phyloP scores from a whole-genome alignment of 2,329 filamentous ascomycete genomes.

The Sporothrix dimorphospora region DNA sequence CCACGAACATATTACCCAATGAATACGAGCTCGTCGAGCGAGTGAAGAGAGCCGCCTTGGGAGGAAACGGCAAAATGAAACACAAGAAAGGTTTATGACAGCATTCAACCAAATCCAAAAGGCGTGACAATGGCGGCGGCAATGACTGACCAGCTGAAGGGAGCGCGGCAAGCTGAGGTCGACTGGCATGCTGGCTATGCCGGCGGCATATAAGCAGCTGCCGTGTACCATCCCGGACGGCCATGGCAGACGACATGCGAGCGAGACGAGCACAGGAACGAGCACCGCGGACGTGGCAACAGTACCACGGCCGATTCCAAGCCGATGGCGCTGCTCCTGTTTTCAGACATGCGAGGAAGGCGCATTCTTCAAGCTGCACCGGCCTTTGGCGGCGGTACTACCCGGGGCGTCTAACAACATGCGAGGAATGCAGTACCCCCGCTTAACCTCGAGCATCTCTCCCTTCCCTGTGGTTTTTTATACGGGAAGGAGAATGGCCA shows the following conservation, averaged over 20 bases:
- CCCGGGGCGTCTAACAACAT: neutral
- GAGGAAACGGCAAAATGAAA: neutral
- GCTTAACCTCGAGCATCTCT: neutral
- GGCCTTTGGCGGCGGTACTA: slow-evolving; percentile 11
- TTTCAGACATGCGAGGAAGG: neutral
- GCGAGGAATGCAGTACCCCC: neutral
- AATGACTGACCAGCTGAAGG: slow-evolving; percentile 8
- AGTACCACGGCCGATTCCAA: neutral
- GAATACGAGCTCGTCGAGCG: neutral
- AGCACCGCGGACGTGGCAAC: neutral
- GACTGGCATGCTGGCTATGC: slow-evolving; percentile 12
- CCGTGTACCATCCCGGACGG: neutral
- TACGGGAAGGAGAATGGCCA: neutral
- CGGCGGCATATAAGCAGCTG: neutral
- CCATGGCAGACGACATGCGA: neutral
- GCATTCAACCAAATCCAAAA: neutral
- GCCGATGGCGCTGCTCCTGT: neutral
- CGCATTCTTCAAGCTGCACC: neutral
- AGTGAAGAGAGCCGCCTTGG: neutral
- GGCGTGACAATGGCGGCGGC: neutral
- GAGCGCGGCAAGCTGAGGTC: neutral
- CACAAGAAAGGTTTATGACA: neutral
- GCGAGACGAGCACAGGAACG: neutral
- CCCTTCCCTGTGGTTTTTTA: neutral
- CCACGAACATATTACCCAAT: neutral